Evolutionary conservation across 371 early-diverging fungal genomes (phyloP), one percentile per base, ranked within the genome.

Genomic region (Mucor irregularis): DNA sequence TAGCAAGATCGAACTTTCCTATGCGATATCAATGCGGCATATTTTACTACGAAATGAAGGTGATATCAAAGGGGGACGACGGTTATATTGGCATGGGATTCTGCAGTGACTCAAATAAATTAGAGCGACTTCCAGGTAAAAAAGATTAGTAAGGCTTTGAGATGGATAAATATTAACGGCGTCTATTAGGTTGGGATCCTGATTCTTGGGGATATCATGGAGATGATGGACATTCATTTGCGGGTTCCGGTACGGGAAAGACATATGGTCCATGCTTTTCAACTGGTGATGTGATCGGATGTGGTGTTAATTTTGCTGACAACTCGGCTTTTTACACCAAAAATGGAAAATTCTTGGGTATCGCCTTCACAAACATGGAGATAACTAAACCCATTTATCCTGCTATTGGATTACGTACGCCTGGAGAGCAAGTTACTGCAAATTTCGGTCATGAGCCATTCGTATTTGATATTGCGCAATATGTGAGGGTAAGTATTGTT

Each of bases 51-150:
- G 99, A 98, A 65, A 84, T 93, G 38, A 69, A 71, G 17, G 82
- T 98, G 49, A 75, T 90, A 29, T 87, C 84, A 64, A 94, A 94
- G 65, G 99, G 97, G 17, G 79, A 90, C 16, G 88, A 93, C 62
- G 99, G 99, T 54, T 91, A 87, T 61, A 95, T 97, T 50, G 96
- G 96, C 3, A 79, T 97, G 34, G 97, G 97, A 21, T 85, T 96
- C 37, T 86, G 90, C 52, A 71, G 70, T 14, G 56, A 70, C 7
- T 66, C 46, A 5, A 85, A 90, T 9, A 50, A 59, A 4, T 39
- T 87, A 22, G 78, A 81, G 26, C 73, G 92, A 54, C 70, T 92
- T 31, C 94, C 95, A 49, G 69, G 65, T 65, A 64, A 49, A 33
- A 14, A 28, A n/a, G 48, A 13, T 13, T 9, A 44, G 35, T 6